Base-by-base conservation (phyloP, 129 eudicot species). In the Flaveria ramosissima region DNA sequence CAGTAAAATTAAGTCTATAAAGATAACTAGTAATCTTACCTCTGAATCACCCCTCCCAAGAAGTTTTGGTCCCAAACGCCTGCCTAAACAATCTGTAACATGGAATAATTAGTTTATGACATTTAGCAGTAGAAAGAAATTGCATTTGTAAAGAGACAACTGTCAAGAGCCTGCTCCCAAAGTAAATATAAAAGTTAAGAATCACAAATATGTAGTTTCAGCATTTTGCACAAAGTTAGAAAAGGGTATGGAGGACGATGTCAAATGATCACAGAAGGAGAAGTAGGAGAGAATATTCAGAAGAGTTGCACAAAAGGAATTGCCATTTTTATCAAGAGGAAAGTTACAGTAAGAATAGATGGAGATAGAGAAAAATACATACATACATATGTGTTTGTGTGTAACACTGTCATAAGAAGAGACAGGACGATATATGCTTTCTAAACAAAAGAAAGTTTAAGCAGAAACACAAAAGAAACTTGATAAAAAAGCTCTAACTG, bases 1-100 rank as follows among this genome's bases (percentile, higher is more conserved):
- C 69, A 59, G 50, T 74, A 43, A 73, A 69, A 26, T 64, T 66
- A 45, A 43, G 8, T 56, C 68, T 73, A 21, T 10, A 36, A 24
- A 10, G 56, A 75, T 39, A 77, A 41, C 45, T 1, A 63, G 71
- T 16, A 55, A 61, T 56, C 76, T 85, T 88, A 93, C 98, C 96
- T 85, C 97, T 50, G 96, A 84, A 90, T 85, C 94, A 81, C 76
- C 81, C 83, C 92, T 85, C 68, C 98, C 97, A 32, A 93, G 96
- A 82, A 93, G 86, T 87, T 81, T 86, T 59, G 98, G 98, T 74
- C 98, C 98, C 83, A 90, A 87, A 73, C 97, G 97, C 76, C 98
- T 83, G 72, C 98, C 97, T 87, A 93, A 83, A 90, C 98, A 93
- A 85, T 93, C 98, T 93, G 91, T 66, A 64, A 23, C 79, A 66